A percentile compares a stretch with the other conserved stretches of the same genome.
Conservation (phyloP, 2,329 filamentous ascomycete genomes). For the Aspergillus udagawae region DNA sequence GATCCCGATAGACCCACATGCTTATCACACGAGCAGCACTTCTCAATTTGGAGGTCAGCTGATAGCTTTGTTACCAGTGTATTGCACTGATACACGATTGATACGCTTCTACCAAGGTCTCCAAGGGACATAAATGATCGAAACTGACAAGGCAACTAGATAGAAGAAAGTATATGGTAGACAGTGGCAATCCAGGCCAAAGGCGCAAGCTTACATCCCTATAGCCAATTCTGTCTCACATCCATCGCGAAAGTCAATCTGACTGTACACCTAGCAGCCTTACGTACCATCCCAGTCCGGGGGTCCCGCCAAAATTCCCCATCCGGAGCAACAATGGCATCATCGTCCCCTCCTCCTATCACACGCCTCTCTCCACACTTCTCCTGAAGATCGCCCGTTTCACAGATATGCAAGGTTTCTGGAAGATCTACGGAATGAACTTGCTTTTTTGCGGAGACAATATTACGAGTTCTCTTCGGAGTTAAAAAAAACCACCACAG, state of each 20-base stretch:
- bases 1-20: not conserved
- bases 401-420: slow-evolving; percentile 2
- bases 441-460: not conserved
- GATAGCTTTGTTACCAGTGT: not conserved
- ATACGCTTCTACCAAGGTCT: not conserved
- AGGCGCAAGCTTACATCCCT: not conserved
- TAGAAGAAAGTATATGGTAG: no score
- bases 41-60: not conserved
- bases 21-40: not conserved
- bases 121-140: not conserved
- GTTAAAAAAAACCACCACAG: not conserved
- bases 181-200: not conserved
- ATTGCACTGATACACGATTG: not conserved
- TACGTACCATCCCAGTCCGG: not conserved
- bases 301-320: slow-evolving; percentile 4
- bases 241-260: not conserved
- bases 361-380: slow-evolving; percentile 5
- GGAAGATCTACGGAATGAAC: slow-evolving; percentile 7
- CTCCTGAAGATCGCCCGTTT: slow-evolving; percentile 2
- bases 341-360: slow-evolving; percentile 11
- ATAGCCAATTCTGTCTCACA: not conserved
- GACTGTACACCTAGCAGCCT: not conserved
- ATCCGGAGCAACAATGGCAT: slow-evolving; percentile 17
- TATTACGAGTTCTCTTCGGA: not conserved
- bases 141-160: not conserved